Percentiles rank a stretch among this genome's conserved stretches.
Evolutionary conservation across 31 red algal genomes (phyloP).

Genomic region (Bonnemaisonia californica): DNA sequence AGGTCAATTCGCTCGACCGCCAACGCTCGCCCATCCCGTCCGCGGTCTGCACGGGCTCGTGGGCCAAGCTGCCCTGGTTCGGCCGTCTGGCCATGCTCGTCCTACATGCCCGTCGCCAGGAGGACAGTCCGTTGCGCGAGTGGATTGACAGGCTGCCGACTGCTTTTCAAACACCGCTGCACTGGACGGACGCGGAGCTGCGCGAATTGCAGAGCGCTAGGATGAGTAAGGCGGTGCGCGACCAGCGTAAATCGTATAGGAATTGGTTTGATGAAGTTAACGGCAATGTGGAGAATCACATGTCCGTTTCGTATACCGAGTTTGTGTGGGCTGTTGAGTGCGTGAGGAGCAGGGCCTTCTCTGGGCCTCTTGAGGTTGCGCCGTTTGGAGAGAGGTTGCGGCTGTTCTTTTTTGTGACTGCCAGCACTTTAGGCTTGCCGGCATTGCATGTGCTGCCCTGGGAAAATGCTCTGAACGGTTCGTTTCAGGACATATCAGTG

Average conservation of each 20-base stretch:
- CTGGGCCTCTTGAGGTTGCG: conserved; percentile 80
- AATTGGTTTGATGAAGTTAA: conserved; percentile 47
- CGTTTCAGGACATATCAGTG: too few relatives aligned
- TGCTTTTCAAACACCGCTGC: conserved; percentile 66
- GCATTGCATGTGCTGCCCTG: conserved; percentile 41
- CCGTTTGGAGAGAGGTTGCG: conserved; percentile 73
- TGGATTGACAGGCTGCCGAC: conserved; percentile 45
- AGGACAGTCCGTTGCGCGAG: conserved; percentile 8
- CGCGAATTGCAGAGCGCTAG: conserved; percentile 59
- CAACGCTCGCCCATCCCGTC: conserved; percentile 29
- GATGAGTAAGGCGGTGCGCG: conserved; percentile 29
- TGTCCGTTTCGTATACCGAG: conserved; percentile 49
- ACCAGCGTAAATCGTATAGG: conserved; percentile 51
- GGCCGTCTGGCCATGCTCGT: conserved; percentile 69
- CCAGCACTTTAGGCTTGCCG: conserved; percentile 52
- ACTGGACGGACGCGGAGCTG: conserved; percentile 76
- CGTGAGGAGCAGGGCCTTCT: conserved; percentile 77
- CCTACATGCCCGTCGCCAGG: conserved; percentile 21
- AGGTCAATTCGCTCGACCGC: conserved; percentile 62
- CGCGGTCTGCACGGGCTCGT: conserved; percentile 42
- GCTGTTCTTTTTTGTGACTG: conserved; percentile 62
- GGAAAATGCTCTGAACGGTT: conserved; percentile 65
- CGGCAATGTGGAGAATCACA: conserved; percentile 4
- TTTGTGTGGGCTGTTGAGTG: conserved; percentile 82
- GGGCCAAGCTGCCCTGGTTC: conserved; percentile 72